These are phyloP conservation scores for Mariannaea elegans DNA, from an alignment of 2,329 filamentous ascomycete species.

Conservation along the genomic window DNA sequence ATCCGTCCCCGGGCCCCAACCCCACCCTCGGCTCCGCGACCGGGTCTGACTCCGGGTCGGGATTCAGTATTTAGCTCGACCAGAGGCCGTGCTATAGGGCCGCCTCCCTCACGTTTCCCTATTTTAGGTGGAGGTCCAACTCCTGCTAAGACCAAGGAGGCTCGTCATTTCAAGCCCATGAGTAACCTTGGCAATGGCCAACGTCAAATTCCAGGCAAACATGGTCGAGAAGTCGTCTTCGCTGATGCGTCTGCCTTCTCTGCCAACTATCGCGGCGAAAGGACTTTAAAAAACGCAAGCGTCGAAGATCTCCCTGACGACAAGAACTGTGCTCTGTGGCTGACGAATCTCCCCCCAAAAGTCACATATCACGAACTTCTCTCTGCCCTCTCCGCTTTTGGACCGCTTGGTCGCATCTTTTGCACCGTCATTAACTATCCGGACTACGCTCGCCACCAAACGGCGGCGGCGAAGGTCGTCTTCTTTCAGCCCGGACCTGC, in stretches of 20 bases:
- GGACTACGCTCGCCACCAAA: constrained; percentile 45
- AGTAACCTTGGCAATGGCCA: constrained; percentile 24
- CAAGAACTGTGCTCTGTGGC: constrained; percentile 61
- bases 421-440: constrained; percentile 62
- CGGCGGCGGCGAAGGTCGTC: constrained; percentile 58
- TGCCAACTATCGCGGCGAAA: constrained; percentile 48
- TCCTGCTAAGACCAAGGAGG: background rate
- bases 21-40: too few species aligned
- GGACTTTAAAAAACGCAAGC: constrained; percentile 48
- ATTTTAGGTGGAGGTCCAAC: too few species aligned
- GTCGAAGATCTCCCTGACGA: constrained; percentile 41
- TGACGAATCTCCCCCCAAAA: constrained; percentile 59
- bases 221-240: background rate
- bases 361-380: constrained; percentile 56
- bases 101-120: too few species aligned
- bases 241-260: constrained; percentile 39
- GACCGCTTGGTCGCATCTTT: constrained; percentile 59
- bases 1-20: too few species aligned
- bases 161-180: constrained; percentile 35
- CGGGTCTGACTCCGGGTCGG: too few species aligned
- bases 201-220: background rate
- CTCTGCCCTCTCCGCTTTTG: constrained; percentile 50
- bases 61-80: too few species aligned
- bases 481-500: constrained; percentile 56
- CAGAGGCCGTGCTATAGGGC: too few species aligned